Percentiles rank a stretch among this genome's conserved stretches.
These are phyloP conservation scores for Serendipita vermifera DNA, from an alignment of 768 basidiomycete species.

Conservation along the genomic window DNA sequence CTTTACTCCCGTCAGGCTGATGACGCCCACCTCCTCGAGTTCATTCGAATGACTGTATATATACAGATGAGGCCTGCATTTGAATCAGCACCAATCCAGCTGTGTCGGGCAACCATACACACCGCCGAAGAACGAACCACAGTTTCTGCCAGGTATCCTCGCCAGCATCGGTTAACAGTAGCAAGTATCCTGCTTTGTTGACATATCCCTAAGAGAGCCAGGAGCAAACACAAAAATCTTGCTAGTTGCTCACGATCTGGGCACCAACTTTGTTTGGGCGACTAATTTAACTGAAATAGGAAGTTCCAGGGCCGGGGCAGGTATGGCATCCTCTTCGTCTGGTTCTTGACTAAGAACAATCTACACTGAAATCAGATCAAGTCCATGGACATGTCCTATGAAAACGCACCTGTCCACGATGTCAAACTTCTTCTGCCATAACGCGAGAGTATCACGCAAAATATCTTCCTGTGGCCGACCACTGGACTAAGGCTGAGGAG, in stretches of 20 bases:
- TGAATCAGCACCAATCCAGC: too few relatives aligned
- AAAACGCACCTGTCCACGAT: constrained; percentile 53
- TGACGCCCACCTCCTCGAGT: constrained; percentile 65
- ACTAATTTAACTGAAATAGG: constrained; percentile 51
- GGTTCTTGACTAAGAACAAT: constrained; percentile 67
- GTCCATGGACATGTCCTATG: neutral
- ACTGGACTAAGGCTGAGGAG: constrained; percentile 35
- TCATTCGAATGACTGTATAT: constrained; percentile 77
- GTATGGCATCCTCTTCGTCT: constrained; percentile 38
- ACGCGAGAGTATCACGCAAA: constrained; percentile 48
- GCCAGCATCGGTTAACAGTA: constrained; percentile 67
- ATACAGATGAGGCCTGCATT: constrained; percentile 84
- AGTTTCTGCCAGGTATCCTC: constrained; percentile 67
- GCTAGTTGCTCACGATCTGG: constrained; percentile 44
- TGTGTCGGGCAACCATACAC: too few relatives aligned
- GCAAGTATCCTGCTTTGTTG: constrained; percentile 77
- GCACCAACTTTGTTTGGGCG: constrained; percentile 58
- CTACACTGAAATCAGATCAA: constrained; percentile 31
- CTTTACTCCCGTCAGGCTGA: constrained; percentile 74
- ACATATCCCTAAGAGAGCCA: constrained; percentile 70
- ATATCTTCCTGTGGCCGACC: constrained; percentile 60
- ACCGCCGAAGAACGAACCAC: constrained; percentile 85
- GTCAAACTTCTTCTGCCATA: constrained; percentile 78
- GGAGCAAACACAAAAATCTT: constrained; percentile 8
- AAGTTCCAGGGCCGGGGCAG: constrained; percentile 27